These are phyloP conservation scores for Xerophyta viscosa DNA, from an alignment of 106 monocot genomes.

Conservation along the genomic window DNA sequence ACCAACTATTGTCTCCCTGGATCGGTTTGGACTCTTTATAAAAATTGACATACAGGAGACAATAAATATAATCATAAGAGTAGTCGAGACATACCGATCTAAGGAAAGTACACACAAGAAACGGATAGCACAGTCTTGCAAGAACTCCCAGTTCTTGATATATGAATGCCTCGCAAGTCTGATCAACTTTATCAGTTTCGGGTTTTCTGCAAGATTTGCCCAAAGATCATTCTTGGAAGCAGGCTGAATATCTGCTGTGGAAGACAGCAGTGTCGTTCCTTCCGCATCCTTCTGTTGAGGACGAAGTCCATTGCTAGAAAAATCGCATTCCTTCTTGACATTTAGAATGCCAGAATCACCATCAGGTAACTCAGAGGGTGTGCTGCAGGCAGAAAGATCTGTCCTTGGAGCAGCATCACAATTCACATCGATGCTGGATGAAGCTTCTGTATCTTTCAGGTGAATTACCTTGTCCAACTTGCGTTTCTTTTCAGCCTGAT, in stretches of 20 bases:
- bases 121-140: slow-evolving; percentile 96
- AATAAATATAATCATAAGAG: no score
- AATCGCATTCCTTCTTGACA: slow-evolving; percentile 49
- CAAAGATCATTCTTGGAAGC: slow-evolving; percentile 15
- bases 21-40: no score
- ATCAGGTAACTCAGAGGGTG: slow-evolving; percentile 4
- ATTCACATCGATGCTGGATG: slow-evolving; percentile 7
- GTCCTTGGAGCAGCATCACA: slow-evolving; percentile 3
- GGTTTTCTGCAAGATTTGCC: slow-evolving; percentile 30
- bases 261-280: slow-evolving; percentile 1
- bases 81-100: slow-evolving; percentile 81
- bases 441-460: not conserved
- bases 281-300: slow-evolving; percentile 18
- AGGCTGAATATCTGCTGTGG: slow-evolving; percentile 17
- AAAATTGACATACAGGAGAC: no score
- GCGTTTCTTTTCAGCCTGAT: slow-evolving; percentile 55
- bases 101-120: slow-evolving; percentile 86
- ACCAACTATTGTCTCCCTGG: no score
- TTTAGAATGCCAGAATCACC: slow-evolving; percentile 10
- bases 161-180: slow-evolving; percentile 62
- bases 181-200: slow-evolving; percentile 61
- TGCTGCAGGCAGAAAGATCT: slow-evolving; percentile 6
- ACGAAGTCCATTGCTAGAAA: slow-evolving; percentile 12
- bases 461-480: slow-evolving; percentile 16
- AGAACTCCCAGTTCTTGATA: slow-evolving; percentile 89